A percentile compares a stretch with the other conserved stretches of the same genome.
These are phyloP conservation scores for Zymoseptoria brevis DNA, from an alignment of 2,329 filamentous ascomycete species.

Conservation along the genomic window DNA sequence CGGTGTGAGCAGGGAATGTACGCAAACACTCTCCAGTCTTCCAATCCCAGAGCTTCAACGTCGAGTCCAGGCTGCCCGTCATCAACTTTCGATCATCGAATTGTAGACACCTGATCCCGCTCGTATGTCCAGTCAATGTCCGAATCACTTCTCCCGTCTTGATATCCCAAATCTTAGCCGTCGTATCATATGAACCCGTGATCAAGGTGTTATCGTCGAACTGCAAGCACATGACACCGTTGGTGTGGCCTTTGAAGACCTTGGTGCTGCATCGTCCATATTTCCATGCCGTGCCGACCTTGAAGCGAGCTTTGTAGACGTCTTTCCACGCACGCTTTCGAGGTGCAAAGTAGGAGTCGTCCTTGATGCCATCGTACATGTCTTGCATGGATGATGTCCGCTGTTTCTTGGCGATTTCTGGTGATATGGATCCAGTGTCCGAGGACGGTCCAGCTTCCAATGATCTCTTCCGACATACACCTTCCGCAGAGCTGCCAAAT, in stretches of 20 bases:
- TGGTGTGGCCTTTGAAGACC: conserved; percentile 77
- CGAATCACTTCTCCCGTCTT: conserved; percentile 78
- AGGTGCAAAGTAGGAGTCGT: conserved; percentile 44
- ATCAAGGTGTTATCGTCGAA: conserved; percentile 87
- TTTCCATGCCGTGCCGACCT: conserved; percentile 96
- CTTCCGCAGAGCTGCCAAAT: not conserved
- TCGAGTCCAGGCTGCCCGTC: conserved; percentile 79
- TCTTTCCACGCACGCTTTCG: conserved; percentile 78
- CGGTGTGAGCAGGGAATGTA: conserved; percentile 69
- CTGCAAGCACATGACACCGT: conserved; percentile 72
- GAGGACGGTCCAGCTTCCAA: not conserved
- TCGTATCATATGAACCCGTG: conserved; percentile 90
- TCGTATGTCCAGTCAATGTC: conserved; percentile 75
- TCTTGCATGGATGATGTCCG: conserved; percentile 17
- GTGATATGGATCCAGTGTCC: conserved; percentile 14
- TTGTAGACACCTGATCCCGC: conserved; percentile 78
- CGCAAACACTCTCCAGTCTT: conserved; percentile 78
- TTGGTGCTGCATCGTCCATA: conserved; percentile 81
- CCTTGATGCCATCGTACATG: conserved; percentile 7
- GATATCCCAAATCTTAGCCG: conserved; percentile 93
- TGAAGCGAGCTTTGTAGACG: conserved; percentile 90
- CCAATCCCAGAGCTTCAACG: conserved; percentile 95
- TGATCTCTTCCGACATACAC: not conserved
- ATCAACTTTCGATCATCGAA: conserved; percentile 90
- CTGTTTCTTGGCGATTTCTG: conserved; percentile 23